phyloP scores from a whole-genome alignment of 2,329 filamentous ascomycete species.

The Fusarium sp. region DNA sequence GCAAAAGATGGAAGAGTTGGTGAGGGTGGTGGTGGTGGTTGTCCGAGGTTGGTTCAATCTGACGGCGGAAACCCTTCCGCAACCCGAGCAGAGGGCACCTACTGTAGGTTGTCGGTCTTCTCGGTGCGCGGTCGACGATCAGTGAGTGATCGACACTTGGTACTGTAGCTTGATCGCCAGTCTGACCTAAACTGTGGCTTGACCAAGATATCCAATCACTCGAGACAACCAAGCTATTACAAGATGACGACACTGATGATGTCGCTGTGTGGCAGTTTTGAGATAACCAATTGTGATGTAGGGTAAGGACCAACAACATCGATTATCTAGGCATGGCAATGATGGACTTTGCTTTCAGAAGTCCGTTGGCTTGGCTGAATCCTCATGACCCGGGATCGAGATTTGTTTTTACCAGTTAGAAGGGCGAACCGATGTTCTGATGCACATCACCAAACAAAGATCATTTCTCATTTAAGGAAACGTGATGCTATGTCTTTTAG shows the following conservation, averaged over 20 bases:
- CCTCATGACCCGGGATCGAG: background rate
- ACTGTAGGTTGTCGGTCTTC: slow-evolving; percentile 5
- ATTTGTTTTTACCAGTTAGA: background rate
- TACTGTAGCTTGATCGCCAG: slow-evolving; percentile 19
- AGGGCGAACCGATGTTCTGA: background rate
- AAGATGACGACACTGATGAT: slow-evolving; percentile 30
- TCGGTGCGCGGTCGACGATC: slow-evolving; percentile 31
- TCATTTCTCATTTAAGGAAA: slow-evolving; percentile 6
- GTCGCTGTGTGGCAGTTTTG: slow-evolving; percentile 7
- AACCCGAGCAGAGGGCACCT: background rate
- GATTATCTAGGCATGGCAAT: slow-evolving; percentile 7
- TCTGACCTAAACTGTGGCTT: slow-evolving; percentile 26
- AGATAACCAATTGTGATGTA: slow-evolving; percentile 17
- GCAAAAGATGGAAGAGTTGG: background rate
- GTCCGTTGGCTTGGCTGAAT: slow-evolving; percentile 8
- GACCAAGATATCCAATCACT: slow-evolving; percentile 21
- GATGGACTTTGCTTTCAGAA: slow-evolving; percentile 10
- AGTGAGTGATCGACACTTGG: slow-evolving; percentile 26
- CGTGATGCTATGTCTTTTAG: background rate
- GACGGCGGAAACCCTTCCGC: slow-evolving; percentile 36
- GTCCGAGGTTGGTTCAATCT: slow-evolving; percentile 8
- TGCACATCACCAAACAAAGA: slow-evolving; percentile 2
- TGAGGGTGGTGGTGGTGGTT: slow-evolving; percentile 5
- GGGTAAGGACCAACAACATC: slow-evolving; percentile 4
- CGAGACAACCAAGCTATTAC: slow-evolving; percentile 13